Conservation (phyloP, 306 rosid genomes). For the barrel medic (Medicago truncatula) region MtrunA17r5.0-ANR NC_053049.1:2327501-2328000, state of each 20-base stretch:
- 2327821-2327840: slow-evolving; percentile 94
- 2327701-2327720: slow-evolving; percentile 41
- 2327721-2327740: slow-evolving; percentile 44
- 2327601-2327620: slow-evolving; percentile 36
- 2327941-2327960: slow-evolving; percentile 82
- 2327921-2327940: slow-evolving; percentile 80
- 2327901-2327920: slow-evolving; percentile 89
- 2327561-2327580: slow-evolving; percentile 31
- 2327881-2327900: slow-evolving; percentile 99
- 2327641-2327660: slow-evolving; percentile 27
- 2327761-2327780: slow-evolving; percentile 61
- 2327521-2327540: slow-evolving; percentile 31
- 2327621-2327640: slow-evolving; percentile 19
- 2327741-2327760: slow-evolving; percentile 74
- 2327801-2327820: slow-evolving; percentile 92
- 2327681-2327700: slow-evolving; percentile 45
- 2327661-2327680: neutral
- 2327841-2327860: slow-evolving; percentile 73
- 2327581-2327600: slow-evolving; percentile 42
- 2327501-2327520: slow-evolving; percentile 83
- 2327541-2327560: slow-evolving; percentile 45
- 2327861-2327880: slow-evolving; percentile 84
- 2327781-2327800: slow-evolving; percentile 79
- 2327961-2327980: slow-evolving; percentile 82
- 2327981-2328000: slow-evolving; percentile 76